A percentile compares a stretch with the other conserved stretches of the same genome.
These are phyloP conservation scores for Arxiozyma slooffiae DNA, from an alignment of 1,139 yeast genomes.

Conservation along the genomic window DNA sequence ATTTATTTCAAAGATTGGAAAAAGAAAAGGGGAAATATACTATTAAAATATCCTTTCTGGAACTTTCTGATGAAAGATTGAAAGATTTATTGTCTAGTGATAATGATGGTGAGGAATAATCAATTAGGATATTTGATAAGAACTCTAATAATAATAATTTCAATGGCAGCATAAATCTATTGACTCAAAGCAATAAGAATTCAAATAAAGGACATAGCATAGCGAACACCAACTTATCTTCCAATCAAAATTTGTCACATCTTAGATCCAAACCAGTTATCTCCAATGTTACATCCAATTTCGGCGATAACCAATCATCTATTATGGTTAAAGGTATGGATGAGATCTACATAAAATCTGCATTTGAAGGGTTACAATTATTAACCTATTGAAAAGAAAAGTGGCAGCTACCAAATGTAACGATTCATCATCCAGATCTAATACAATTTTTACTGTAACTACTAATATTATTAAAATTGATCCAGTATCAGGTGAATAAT, in stretches of 20 bases:
- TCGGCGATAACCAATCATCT: slow-evolving; percentile 14
- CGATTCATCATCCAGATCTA: slow-evolving; percentile 66
- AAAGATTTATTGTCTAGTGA: slow-evolving; percentile 42
- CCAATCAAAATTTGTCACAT: not conserved
- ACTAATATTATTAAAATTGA: slow-evolving; percentile 39
- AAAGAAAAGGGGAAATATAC: slow-evolving; percentile 40
- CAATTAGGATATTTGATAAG: slow-evolving; percentile 39
- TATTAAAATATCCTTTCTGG: slow-evolving; percentile 61
- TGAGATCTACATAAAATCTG: slow-evolving; percentile 35
- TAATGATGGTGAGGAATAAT: slow-evolving; percentile 24
- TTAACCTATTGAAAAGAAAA: slow-evolving; percentile 43
- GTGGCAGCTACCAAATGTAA: slow-evolving; percentile 64
- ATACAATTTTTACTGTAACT: slow-evolving; percentile 60
- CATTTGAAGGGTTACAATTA: slow-evolving; percentile 36
- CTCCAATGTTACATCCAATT: not conserved
- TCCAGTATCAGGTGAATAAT: slow-evolving; percentile 34
- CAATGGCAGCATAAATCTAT: not conserved
- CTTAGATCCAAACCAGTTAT: not conserved
- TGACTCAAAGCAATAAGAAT: slow-evolving; percentile 1
- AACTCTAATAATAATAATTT: slow-evolving; percentile 13
- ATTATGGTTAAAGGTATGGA: slow-evolving; percentile 42
- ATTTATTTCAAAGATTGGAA: slow-evolving; percentile 40
- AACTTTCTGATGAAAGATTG: slow-evolving; percentile 65
- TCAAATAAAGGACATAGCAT: slow-evolving; percentile 1
- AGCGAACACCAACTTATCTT: not conserved